phyloP scores from a whole-genome alignment of 2,329 filamentous ascomycete genomes.

The Hirsutella rhossiliensis region DNA sequence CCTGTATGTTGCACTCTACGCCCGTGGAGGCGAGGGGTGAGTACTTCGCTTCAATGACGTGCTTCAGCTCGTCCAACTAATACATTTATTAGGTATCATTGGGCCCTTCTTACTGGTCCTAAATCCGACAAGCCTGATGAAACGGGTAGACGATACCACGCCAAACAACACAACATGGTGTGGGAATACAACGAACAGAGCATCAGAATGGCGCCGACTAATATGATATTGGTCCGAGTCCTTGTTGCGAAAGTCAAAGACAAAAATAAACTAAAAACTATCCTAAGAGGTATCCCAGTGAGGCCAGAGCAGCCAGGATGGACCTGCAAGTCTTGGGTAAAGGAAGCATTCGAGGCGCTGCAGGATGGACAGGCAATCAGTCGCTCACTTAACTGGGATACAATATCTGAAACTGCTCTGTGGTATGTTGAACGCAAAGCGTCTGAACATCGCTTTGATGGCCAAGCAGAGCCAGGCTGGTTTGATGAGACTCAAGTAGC shows the following conservation, averaged over 20 bases:
- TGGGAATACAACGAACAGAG: neutral
- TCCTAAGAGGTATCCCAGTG: neutral
- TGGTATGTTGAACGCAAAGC: neutral
- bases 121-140: too few relatives aligned
- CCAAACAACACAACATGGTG: neutral
- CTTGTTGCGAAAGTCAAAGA: neutral
- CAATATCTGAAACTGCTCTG: neutral
- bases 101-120: too few relatives aligned
- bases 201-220: neutral
- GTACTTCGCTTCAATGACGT: neutral
- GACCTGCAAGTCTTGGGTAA: neutral
- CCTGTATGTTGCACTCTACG: neutral
- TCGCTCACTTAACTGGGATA: neutral
- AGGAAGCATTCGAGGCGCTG: neutral
- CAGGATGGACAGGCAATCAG: neutral
- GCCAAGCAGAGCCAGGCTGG: neutral
- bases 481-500: neutral
- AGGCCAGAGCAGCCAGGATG: neutral
- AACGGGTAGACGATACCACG: neutral
- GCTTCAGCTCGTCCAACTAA: neutral
- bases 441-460: neutral
- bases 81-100: too few relatives aligned
- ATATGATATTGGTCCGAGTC: neutral
- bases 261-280: neutral
- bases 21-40: neutral